A percentile compares a stretch with the other conserved stretches of the same genome.
Evolutionary conservation across 208 protist genomes (phyloP).

Genomic region (Hexamita inflata): DNA sequence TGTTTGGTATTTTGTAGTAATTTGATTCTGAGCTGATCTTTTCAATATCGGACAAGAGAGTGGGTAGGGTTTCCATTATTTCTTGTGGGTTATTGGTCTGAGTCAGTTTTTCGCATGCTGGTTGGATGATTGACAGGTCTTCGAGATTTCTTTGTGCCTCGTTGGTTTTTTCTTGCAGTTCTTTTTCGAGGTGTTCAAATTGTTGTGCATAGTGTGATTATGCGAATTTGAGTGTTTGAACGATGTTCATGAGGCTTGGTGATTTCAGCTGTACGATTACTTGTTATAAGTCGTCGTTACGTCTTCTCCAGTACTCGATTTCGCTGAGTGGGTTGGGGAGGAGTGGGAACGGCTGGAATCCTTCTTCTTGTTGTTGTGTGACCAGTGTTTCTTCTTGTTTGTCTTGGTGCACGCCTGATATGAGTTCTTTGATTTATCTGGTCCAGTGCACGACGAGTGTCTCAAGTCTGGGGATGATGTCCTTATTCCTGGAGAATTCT

Average conservation of each 20-base stretch:
- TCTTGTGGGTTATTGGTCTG: not conserved
- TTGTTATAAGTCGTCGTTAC: not conserved
- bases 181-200: not conserved
- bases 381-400: no score
- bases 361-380: no score
- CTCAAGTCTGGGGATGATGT: constrained; percentile 5
- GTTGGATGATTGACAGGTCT: not conserved
- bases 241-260: not conserved
- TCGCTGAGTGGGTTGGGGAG: not conserved
- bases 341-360: constrained; percentile 1
- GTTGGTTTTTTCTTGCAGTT: not conserved
- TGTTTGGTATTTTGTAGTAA: not conserved
- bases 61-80: not conserved
- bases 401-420: constrained; percentile 20
- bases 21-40: not conserved
- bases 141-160: not conserved
- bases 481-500: constrained; percentile 3
- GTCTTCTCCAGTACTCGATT: not conserved
- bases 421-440: constrained; percentile 15
- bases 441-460: constrained; percentile 25
- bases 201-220: constrained; percentile 4
- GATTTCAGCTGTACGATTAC: not conserved
- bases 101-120: not conserved
- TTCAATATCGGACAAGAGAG: not conserved
- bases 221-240: constrained; percentile 13